These are phyloP conservation scores for Aureoboletus auriporus DNA, from an alignment of 768 basidiomycete species.

Conservation along the genomic window DNA sequence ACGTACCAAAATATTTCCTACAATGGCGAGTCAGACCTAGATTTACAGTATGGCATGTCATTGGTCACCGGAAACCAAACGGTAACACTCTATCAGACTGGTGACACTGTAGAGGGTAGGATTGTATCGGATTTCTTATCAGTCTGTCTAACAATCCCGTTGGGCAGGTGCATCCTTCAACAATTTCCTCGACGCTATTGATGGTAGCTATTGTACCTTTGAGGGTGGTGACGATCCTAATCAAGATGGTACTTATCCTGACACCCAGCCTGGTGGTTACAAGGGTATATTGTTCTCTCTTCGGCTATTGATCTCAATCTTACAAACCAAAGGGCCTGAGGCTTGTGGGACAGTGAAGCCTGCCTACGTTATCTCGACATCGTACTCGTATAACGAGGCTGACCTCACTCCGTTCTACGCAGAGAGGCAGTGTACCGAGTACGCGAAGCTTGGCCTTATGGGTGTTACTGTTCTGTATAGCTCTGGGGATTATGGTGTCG, in stretches of 20 bases:
- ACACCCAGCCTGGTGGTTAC: slow-evolving; percentile 14
- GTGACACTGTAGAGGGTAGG: slow-evolving; percentile 25
- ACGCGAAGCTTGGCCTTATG: slow-evolving; percentile 41
- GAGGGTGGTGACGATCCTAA: slow-evolving; percentile 33
- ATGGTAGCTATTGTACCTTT: slow-evolving; percentile 35
- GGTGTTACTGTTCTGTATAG: slow-evolving; percentile 34
- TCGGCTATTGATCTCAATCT: neutral
- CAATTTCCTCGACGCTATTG: slow-evolving; percentile 37
- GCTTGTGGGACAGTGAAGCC: slow-evolving; percentile 37
- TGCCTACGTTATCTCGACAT: slow-evolving; percentile 41
- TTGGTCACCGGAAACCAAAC: slow-evolving; percentile 26
- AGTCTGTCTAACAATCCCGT: neutral
- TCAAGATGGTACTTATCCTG: slow-evolving; percentile 27
- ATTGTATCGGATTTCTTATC: neutral
- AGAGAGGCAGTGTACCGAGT: slow-evolving; percentile 42
- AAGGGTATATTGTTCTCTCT: slow-evolving; percentile 10
- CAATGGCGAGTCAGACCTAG: slow-evolving; percentile 31
- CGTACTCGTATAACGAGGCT: slow-evolving; percentile 38
- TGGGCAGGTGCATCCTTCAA: slow-evolving; percentile 32
- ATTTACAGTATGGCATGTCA: slow-evolving; percentile 31
- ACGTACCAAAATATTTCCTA: slow-evolving; percentile 5
- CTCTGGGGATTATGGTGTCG: slow-evolving; percentile 32
- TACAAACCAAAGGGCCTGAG: slow-evolving; percentile 12
- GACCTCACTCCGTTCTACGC: slow-evolving; percentile 35
- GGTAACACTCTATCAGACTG: slow-evolving; percentile 32